These are phyloP conservation scores for Kodamaea restingae DNA, from an alignment of 805 yeast genomes.

Conservation along the genomic window DNA sequence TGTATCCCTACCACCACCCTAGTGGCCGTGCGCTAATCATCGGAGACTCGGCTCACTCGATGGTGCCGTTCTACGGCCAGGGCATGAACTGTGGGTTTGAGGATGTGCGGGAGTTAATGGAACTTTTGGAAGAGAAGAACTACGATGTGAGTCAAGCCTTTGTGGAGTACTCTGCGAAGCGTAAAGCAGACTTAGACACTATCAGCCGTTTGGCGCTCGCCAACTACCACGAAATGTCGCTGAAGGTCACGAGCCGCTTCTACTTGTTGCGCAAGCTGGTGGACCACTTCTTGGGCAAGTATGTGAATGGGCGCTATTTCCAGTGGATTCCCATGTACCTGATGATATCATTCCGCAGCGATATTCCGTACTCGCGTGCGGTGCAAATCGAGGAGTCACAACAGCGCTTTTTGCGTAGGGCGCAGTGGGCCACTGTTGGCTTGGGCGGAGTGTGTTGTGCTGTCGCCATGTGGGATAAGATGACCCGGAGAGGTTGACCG, in stretches of 20 bases:
- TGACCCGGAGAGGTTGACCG: no score
- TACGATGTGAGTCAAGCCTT: slow-evolving; percentile 49
- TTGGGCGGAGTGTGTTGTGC: slow-evolving; percentile 8
- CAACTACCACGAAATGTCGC: slow-evolving; percentile 85
- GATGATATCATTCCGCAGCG: slow-evolving; percentile 87
- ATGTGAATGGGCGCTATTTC: slow-evolving; percentile 44
- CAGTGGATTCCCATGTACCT: slow-evolving; percentile 84
- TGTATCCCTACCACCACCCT: slow-evolving; percentile 63
- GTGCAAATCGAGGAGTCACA: slow-evolving; percentile 54
- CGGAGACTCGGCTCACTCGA: slow-evolving; percentile 94
- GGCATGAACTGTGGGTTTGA: slow-evolving; percentile 97
- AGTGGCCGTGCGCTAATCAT: slow-evolving; percentile 60
- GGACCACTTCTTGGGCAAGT: slow-evolving; percentile 60
- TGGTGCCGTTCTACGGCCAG: slow-evolving; percentile 98
- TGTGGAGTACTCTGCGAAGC: slow-evolving; percentile 44
- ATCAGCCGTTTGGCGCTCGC: slow-evolving; percentile 74
- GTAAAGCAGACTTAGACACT: slow-evolving; percentile 68
- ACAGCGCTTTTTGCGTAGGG: slow-evolving; percentile 40
- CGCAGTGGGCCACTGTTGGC: slow-evolving; percentile 19
- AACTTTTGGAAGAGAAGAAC: slow-evolving; percentile 40
- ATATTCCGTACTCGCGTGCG: slow-evolving; percentile 72
- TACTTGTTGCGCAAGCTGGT: slow-evolving; percentile 64
- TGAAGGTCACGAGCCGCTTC: slow-evolving; percentile 59
- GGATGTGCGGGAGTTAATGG: slow-evolving; percentile 69
- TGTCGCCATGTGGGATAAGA: slow-evolving; percentile 9